Base-by-base conservation (phyloP, 116 monocot species). In the Phalaenopsis hybrid region DNA sequence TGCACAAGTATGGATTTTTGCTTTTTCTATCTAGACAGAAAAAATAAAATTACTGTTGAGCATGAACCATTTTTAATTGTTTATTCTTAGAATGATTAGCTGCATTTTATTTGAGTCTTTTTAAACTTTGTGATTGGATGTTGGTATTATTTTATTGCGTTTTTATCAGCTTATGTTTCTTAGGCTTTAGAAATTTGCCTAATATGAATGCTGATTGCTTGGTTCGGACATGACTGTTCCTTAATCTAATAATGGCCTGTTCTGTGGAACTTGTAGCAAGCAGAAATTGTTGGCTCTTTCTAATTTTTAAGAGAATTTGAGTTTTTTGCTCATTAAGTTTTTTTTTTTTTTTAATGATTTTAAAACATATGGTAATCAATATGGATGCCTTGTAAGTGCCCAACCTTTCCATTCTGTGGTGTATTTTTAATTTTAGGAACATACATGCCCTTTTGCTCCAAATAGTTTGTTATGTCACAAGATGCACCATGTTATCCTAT, bases 1-100 rank as follows among this genome's bases (percentile, higher is more conserved):
- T 99, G 93, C 95, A 98, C 90, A 99, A 92, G 95, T 95, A 92
- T 80, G 86, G 31, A 57, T 76, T n/a, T 17, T 44, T 58, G 31
- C 12, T 68, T 31, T 44, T 45, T 45, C 18, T 75, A 15, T 75
- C 1, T 33, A 46, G 46, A 46, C 16, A n/a, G 41, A 34, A 15
- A 72, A 41, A 31, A 72, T 31, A 31, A 72, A 72, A 72, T 41
- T 72, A 72, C 0, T 75, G 18, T 21, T 2, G 18, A 75, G 44
- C 8, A 8, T 46, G n/a, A n/a, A 75, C 13, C 46, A 45, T 46
- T 5, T 51, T 77, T 46, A 75, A 75, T 21, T 75, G 46, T 75
- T 75, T 45, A 73, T 75, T 75, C 45, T 75, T 44, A 75, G 46
- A 8, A 75, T 75, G 7, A 48, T 20, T 20, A 45, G 37, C 9